Evolutionary conservation across 257 asterid genomes (phyloP).

Genomic region (Salvia hispanica): DNA sequence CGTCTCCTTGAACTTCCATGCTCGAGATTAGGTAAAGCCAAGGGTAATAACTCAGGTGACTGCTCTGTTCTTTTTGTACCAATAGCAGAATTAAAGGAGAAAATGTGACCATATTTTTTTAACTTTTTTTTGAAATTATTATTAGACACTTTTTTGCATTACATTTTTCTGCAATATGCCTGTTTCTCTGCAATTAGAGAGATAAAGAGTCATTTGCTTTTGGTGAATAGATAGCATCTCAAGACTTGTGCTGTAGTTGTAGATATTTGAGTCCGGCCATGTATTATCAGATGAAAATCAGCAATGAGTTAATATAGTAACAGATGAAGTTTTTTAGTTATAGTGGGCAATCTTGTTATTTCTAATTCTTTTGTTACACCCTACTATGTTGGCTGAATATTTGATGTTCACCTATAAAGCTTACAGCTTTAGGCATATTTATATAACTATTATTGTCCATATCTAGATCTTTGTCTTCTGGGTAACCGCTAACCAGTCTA

Average conservation of each 20-base stretch:
- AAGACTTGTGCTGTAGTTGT: slow-evolving; percentile 29
- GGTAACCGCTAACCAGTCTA: neutral
- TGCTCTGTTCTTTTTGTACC: slow-evolving; percentile 62
- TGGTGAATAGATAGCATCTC: slow-evolving; percentile 21
- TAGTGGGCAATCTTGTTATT: neutral
- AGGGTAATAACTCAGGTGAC: slow-evolving; percentile 36
- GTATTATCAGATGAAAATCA: slow-evolving; percentile 18
- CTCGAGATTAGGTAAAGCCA: slow-evolving; percentile 37
- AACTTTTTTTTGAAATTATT: neutral
- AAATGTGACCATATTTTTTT: slow-evolving; percentile 41
- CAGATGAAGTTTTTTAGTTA: neutral
- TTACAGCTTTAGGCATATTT: neutral
- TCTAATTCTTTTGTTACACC: neutral
- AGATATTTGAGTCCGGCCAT: slow-evolving; percentile 25
- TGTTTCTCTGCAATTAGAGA: no score
- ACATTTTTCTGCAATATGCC: no score
- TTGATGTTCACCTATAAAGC: neutral
- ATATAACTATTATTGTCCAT: neutral
- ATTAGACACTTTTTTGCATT: neutral
- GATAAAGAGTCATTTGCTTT: neutral
- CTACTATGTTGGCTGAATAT: no score
- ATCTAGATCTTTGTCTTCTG: slow-evolving; percentile 1
- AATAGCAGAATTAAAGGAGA: slow-evolving; percentile 77
- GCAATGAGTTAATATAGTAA: slow-evolving; percentile 23
- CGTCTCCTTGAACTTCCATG: slow-evolving; percentile 49